Conservation (phyloP, 2,329 filamentous ascomycete species). For the Diaporthe velutina region DNA sequence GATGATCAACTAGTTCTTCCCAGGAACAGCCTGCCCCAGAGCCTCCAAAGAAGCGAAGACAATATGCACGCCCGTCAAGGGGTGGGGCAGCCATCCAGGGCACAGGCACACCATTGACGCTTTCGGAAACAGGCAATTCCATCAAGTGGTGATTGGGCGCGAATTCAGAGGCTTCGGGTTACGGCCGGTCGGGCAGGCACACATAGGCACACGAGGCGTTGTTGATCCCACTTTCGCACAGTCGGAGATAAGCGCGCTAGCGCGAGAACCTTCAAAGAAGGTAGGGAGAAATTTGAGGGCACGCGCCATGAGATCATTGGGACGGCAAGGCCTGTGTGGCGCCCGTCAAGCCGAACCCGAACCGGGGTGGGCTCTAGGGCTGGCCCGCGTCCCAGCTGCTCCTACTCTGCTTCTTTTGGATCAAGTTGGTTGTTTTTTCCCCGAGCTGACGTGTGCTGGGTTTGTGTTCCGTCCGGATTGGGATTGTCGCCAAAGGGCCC, state of each 20-base stretch:
- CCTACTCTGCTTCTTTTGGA: background rate
- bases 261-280: background rate
- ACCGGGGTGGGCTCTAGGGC: background rate
- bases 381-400: background rate
- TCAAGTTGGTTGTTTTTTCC: background rate
- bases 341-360: slow-evolving; percentile 17
- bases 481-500: background rate
- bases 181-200: slow-evolving; percentile 7
- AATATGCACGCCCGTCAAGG: background rate
- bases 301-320: slow-evolving; percentile 21
- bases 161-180: slow-evolving; percentile 3
- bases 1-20: background rate
- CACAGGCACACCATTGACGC: background rate
- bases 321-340: background rate
- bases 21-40: background rate
- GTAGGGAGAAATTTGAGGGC: slow-evolving; percentile 1
- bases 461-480: background rate
- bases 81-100: background rate
- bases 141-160: background rate
- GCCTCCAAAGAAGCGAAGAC: background rate
- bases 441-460: background rate
- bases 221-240: slow-evolving; percentile 29
- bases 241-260: slow-evolving; percentile 25
- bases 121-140: slow-evolving; percentile 12
- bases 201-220: slow-evolving; percentile 3